Percentiles rank a stretch among this genome's conserved stretches.
phyloP scores from a whole-genome alignment of 371 early-diverging fungal species.

The Choanephora cucurbitarum region DNA sequence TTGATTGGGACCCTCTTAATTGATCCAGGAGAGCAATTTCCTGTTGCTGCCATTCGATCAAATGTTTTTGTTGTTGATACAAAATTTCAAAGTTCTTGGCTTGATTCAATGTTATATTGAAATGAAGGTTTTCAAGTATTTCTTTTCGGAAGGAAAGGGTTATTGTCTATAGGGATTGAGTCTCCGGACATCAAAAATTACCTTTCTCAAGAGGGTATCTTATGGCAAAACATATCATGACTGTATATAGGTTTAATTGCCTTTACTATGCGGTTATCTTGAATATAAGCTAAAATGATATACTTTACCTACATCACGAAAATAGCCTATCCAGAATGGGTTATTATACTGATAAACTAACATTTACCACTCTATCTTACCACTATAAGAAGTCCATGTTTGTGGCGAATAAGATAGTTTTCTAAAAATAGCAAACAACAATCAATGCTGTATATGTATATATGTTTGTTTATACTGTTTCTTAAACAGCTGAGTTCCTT shows the following conservation, averaged over 20 bases:
- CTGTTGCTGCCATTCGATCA: slow-evolving; percentile 24
- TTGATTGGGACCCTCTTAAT: slow-evolving; percentile 11
- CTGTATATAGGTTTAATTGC: slow-evolving; percentile 12
- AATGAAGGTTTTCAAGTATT: slow-evolving; percentile 15
- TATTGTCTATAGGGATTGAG: background rate
- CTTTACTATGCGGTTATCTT: no score
- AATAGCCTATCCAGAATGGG: slow-evolving; percentile 21
- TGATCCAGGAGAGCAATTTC: slow-evolving; percentile 14
- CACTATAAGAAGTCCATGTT: slow-evolving; percentile 32
- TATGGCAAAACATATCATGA: slow-evolving; percentile 28
- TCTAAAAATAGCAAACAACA: slow-evolving; percentile 4
- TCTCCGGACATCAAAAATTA: no score
- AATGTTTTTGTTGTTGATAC: slow-evolving; percentile 13
- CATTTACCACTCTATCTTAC: slow-evolving; percentile 11
- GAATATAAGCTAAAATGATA: no score
- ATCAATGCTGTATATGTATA: background rate
- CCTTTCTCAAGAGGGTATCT: slow-evolving; percentile 29
- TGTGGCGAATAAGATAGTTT: slow-evolving; percentile 20
- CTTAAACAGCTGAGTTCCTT: no score
- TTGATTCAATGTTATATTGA: slow-evolving; percentile 23
- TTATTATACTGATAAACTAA: no score
- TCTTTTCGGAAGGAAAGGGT: slow-evolving; percentile 10
- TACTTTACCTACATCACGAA: slow-evolving; percentile 28
- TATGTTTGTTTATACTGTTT: no score
- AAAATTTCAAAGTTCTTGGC: slow-evolving; percentile 22